A percentile compares a stretch with the other conserved stretches of the same genome.
Conservation (phyloP, 495 filamentous ascomycete species). For the Neurospora sp. region DNA sequence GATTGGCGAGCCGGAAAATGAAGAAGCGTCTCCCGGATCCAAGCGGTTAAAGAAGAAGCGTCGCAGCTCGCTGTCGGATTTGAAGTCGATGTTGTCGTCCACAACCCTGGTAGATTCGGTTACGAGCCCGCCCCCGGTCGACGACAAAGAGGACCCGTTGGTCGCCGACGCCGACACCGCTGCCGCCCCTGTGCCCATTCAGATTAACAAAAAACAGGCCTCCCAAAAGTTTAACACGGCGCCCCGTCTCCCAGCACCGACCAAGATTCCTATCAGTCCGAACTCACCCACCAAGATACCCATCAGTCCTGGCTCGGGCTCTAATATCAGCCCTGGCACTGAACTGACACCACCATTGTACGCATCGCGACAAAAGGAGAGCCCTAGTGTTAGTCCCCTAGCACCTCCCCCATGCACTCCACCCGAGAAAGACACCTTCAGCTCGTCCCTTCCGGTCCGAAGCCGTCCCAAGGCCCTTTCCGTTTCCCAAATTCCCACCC, state of each 20-base stretch:
- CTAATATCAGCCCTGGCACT: neutral
- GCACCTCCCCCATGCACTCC: slow-evolving; percentile 6
- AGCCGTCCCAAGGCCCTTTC: slow-evolving; percentile 32
- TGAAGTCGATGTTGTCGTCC: slow-evolving; percentile 51
- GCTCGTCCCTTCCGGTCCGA: neutral
- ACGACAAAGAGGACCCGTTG: neutral
- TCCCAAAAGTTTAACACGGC: slow-evolving; percentile 48
- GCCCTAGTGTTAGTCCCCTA: slow-evolving; percentile 19
- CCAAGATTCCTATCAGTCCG: slow-evolving; percentile 36
- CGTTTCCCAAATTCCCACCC: slow-evolving; percentile 37
- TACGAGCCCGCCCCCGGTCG: slow-evolving; percentile 2
- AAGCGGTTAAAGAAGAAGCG: slow-evolving; percentile 62
- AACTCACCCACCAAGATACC: slow-evolving; percentile 9
- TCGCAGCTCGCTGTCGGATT: slow-evolving; percentile 83
- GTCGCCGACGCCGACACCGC: slow-evolving; percentile 1
- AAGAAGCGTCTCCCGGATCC: slow-evolving; percentile 15
- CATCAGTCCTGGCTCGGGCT: neutral
- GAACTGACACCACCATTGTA: slow-evolving; percentile 5
- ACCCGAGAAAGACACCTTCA: neutral
- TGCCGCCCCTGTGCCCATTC: slow-evolving; percentile 26
- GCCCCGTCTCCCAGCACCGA: slow-evolving; percentile 27
- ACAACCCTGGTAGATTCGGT: slow-evolving; percentile 33
- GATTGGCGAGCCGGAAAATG: slow-evolving; percentile 40
- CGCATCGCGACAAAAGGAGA: slow-evolving; percentile 35
- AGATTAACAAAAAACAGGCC: slow-evolving; percentile 44